Conservation (phyloP, 192 early-diverging fungal genomes). For the Coemansia sp. region DNA sequence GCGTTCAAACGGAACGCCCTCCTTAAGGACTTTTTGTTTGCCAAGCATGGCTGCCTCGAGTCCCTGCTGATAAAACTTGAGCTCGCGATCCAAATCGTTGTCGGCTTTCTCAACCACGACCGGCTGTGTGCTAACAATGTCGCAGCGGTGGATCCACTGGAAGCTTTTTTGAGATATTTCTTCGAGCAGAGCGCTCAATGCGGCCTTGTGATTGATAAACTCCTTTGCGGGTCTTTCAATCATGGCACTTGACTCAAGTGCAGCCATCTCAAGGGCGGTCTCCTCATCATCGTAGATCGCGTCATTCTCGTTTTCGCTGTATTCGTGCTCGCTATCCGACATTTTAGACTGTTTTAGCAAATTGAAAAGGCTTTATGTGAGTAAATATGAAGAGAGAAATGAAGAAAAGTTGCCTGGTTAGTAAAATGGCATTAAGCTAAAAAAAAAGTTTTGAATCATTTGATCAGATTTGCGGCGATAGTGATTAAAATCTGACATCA, state of each 20-base stretch:
- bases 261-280: constrained; percentile 51
- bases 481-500: too few relatives aligned
- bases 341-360: constrained; percentile 6
- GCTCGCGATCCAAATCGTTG: constrained; percentile 90
- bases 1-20: constrained; percentile 72
- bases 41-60: constrained; percentile 71
- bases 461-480: not conserved
- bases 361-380: not conserved
- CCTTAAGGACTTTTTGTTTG: constrained; percentile 58
- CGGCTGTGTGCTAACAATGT: constrained; percentile 57
- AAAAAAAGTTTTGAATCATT: not conserved
- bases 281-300: constrained; percentile 45
- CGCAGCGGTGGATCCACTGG: constrained; percentile 71
- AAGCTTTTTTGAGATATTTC: constrained; percentile 62
- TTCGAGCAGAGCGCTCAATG: constrained; percentile 58
- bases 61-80: constrained; percentile 92
- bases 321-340: constrained; percentile 27
- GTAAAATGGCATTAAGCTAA: not conserved
- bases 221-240: constrained; percentile 29
- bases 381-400: not conserved
- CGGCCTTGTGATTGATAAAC: constrained; percentile 49
- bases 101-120: constrained; percentile 61
- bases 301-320: constrained; percentile 15
- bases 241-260: constrained; percentile 26
- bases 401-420: not conserved